A percentile compares a stretch with the other conserved stretches of the same genome.
Conservation (phyloP, 2,329 filamentous ascomycete genomes). For the Fonsecaea monophora region DNA sequence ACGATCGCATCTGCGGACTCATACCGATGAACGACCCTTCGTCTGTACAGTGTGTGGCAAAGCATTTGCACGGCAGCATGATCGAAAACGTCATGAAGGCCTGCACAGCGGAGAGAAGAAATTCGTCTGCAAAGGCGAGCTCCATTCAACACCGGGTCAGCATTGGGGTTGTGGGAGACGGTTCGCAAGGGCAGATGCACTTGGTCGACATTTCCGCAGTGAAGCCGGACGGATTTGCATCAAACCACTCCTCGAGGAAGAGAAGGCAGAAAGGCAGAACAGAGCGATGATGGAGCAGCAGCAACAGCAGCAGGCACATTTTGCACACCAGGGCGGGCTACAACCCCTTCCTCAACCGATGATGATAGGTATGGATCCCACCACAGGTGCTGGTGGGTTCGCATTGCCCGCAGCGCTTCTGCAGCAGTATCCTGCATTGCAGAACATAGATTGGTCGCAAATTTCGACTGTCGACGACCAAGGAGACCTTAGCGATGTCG, state of each 20-base stretch:
- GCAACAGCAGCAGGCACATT: slow-evolving; percentile 63
- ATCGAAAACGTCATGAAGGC: slow-evolving; percentile 95
- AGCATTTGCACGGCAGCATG: slow-evolving; percentile 95
- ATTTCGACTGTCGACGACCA: slow-evolving; percentile 71
- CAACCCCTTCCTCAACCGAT: slow-evolving; percentile 64
- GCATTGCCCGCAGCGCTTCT: slow-evolving; percentile 84
- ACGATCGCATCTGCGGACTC: slow-evolving; percentile 90
- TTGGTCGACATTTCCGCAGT: slow-evolving; percentile 92
- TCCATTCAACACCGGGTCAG: slow-evolving; percentile 71
- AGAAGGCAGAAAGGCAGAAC: slow-evolving; percentile 81
- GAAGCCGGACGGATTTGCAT: slow-evolving; percentile 97
- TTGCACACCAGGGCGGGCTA: slow-evolving; percentile 54
- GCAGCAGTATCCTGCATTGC: slow-evolving; percentile 91
- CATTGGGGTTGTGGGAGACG: slow-evolving; percentile 92
- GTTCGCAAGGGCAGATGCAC: slow-evolving; percentile 92
- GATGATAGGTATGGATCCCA: slow-evolving; percentile 65
- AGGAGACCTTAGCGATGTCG: slow-evolving; percentile 65
- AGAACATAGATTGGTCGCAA: slow-evolving; percentile 83
- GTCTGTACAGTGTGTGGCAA: slow-evolving; percentile 97
- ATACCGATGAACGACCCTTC: slow-evolving; percentile 96
- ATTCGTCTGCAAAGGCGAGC: slow-evolving; percentile 91
- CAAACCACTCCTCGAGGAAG: slow-evolving; percentile 94
- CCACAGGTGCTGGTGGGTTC: slow-evolving; percentile 65
- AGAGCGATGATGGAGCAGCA: slow-evolving; percentile 75
- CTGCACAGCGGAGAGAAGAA: slow-evolving; percentile 98